phyloP scores from a whole-genome alignment of 306 rosid genomes.

The Geum urbanum region DNA sequence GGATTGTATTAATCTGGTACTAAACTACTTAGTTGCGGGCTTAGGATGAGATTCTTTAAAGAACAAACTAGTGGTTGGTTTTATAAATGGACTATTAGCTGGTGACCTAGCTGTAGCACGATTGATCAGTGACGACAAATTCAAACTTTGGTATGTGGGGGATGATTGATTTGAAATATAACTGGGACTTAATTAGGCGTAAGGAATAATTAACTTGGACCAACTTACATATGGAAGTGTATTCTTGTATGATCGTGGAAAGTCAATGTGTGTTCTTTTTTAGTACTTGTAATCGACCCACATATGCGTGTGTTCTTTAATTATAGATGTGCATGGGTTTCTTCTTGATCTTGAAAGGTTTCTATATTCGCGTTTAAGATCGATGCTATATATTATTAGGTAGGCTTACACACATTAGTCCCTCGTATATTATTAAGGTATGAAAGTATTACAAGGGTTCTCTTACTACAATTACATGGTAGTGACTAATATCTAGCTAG shows the following conservation, averaged over 20 bases:
- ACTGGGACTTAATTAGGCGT: conserved; percentile 7
- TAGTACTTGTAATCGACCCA: background rate
- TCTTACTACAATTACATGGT: too few species aligned
- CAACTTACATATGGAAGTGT: background rate
- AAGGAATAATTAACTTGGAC: background rate
- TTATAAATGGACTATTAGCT: background rate
- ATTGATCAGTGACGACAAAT: conserved; percentile 12
- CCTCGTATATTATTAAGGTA: background rate
- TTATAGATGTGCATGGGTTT: background rate
- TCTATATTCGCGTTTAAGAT: background rate
- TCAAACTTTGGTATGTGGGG: background rate
- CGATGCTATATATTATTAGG: background rate
- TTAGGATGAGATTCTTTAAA: background rate
- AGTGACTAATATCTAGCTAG: too few species aligned
- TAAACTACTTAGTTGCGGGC: background rate
- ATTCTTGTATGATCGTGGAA: background rate
- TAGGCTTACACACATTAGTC: background rate
- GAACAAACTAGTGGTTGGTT: conserved; percentile 10
- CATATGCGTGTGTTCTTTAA: background rate
- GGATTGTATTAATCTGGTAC: background rate
- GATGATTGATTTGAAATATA: background rate
- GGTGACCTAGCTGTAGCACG: conserved; percentile 16
- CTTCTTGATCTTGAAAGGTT: background rate
- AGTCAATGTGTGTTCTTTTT: background rate
- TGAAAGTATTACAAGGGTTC: background rate